Evolutionary conservation across 257 asterid species (phyloP), one percentile per base, ranked within the genome.

Genomic region (Penstemon eatonii): DNA sequence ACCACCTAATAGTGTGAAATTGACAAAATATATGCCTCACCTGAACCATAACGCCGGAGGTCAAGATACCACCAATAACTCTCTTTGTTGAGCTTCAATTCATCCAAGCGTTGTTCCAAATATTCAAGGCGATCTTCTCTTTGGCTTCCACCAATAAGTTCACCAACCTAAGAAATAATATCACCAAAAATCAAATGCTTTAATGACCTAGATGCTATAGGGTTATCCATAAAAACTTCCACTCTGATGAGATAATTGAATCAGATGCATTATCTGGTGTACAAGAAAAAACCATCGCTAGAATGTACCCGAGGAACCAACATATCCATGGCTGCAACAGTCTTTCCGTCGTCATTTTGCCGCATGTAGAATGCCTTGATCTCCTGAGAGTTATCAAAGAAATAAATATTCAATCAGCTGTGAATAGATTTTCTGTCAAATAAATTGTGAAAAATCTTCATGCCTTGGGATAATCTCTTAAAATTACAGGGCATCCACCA

Each of bases 271-370:
- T 25, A 65, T 65, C 62, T 45, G 51, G 57, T 56, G 55, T 15
- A 7, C n/a, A 47, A 56, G 72, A 25, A 25, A 25, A 25, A 25
- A 25, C 33, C 33, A 68, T 56, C 56, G 44, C 33, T 7, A 56
- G 60, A 58, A 68, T 50, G 52, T 91, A 94, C 99, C 96, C 89
- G 93, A 70, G 99, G 99, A 84, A 94, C 99, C 86, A 94, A 76
- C 98, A 91, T 80, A 82, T 94, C 99, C 99, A 94, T 94, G 73
- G 99, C 99, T 63, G 99, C 97, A 15, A 94, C 99, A 12, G 99
- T 94, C 84, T 82, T 89, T 67, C 92, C 96, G 81, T 94, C 99
- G 61, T 94, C 95, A 76, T 94, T 94, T 79, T 86, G 79, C 65
- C 98, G 89, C 98, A 94, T 94, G 87, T 91, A 94, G 77, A 94